These are phyloP conservation scores for Melanomma pulvis-pyrius DNA, from an alignment of 495 filamentous ascomycete genomes.

Conservation along the genomic window DNA sequence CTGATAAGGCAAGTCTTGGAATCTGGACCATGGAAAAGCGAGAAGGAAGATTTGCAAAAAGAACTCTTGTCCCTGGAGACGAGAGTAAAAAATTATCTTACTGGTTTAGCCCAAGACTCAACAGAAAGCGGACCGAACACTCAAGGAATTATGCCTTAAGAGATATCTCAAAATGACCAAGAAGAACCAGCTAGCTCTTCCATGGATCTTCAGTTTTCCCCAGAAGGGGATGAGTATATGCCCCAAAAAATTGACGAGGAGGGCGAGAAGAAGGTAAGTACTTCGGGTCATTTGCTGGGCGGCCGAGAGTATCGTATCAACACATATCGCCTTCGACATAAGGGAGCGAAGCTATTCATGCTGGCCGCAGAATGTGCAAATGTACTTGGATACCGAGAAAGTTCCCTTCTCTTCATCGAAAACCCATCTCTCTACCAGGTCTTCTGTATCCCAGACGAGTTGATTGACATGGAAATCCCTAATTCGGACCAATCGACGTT, in stretches of 20 bases:
- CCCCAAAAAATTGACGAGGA: constrained; percentile 87
- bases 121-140: not conserved
- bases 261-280: constrained; percentile 87
- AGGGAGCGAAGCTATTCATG: constrained; percentile 94
- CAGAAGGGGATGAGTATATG: constrained; percentile 83
- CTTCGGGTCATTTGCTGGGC: constrained; percentile 75
- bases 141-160: not conserved
- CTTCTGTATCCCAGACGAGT: constrained; percentile 94
- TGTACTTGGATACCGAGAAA: constrained; percentile 90
- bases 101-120: too few species aligned
- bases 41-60: too few species aligned
- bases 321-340: constrained; percentile 84
- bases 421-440: constrained; percentile 95
- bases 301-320: constrained; percentile 85
- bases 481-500: constrained; percentile 61
- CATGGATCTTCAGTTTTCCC: not conserved
- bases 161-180: not conserved
- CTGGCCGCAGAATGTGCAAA: constrained; percentile 94
- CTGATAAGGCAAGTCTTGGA: too few species aligned
- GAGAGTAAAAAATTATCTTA: too few species aligned
- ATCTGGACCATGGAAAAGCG: too few species aligned
- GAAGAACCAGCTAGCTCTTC: too few species aligned
- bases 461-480: constrained; percentile 82
- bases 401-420: constrained; percentile 97
- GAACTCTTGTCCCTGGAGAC: too few species aligned